Conservation (phyloP, 2,329 filamentous ascomycete genomes). For the Cercospora brassicicola region DNA sequence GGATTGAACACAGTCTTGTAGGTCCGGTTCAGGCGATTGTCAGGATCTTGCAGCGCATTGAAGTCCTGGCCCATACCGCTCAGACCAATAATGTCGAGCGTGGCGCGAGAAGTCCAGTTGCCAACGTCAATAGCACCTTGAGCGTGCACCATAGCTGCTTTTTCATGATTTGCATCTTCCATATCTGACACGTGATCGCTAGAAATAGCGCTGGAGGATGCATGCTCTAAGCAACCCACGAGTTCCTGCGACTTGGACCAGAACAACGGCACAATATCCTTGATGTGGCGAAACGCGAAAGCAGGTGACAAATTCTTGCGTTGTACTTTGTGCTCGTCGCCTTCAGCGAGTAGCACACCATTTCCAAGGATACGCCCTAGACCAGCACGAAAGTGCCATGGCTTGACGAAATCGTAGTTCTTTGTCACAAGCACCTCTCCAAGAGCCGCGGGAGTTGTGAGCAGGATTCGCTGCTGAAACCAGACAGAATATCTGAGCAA, state of each 20-base stretch:
- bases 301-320: conserved; percentile 52
- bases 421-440: conserved; percentile 53
- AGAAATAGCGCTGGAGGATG: conserved; percentile 34
- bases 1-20: conserved; percentile 55
- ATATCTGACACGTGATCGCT: conserved; percentile 20
- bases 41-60: conserved; percentile 51
- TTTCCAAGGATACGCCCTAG: conserved; percentile 67
- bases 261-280: conserved; percentile 51
- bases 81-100: conserved; percentile 60
- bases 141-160: conserved; percentile 27
- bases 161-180: conserved; percentile 30
- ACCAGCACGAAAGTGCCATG: conserved; percentile 48
- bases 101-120: conserved; percentile 53
- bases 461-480: conserved; percentile 48
- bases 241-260: conserved; percentile 52
- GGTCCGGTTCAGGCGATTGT: conserved; percentile 54
- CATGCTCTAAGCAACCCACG: conserved; percentile 35
- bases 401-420: conserved; percentile 55
- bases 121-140: conserved; percentile 47
- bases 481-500: conserved; percentile 54
- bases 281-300: conserved; percentile 53
- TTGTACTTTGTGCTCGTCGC: conserved; percentile 78
- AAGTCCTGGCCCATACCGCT: conserved; percentile 61
- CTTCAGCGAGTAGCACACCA: conserved; percentile 77
- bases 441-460: conserved; percentile 50